These are phyloP conservation scores for Pseudonectria buxi DNA, from an alignment of 2,329 filamentous ascomycete genomes.

Conservation along the genomic window DNA sequence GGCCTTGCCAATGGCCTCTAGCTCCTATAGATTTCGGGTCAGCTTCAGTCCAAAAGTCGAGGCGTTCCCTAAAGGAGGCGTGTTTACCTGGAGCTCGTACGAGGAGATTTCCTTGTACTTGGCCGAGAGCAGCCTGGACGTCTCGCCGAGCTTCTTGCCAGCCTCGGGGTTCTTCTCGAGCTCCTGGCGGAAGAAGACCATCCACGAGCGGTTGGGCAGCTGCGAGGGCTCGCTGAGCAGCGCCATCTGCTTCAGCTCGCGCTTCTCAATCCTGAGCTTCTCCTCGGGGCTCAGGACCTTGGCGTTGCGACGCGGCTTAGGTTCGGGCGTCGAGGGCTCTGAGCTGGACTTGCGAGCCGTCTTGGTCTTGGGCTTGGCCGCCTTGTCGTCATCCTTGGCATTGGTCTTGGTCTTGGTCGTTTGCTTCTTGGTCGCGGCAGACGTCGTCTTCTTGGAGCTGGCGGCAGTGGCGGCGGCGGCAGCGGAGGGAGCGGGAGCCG, in stretches of 20 bases:
- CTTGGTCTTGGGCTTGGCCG: slow-evolving; percentile 19
- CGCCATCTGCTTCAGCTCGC: slow-evolving; percentile 33
- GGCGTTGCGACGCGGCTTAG: slow-evolving; percentile 3
- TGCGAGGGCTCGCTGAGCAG: slow-evolving; percentile 33
- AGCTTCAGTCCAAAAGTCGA: too few species aligned
- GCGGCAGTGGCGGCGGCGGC: slow-evolving; percentile 11
- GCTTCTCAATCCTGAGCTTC: slow-evolving; percentile 27
- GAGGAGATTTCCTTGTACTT: slow-evolving; percentile 34
- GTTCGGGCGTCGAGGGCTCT: slow-evolving; percentile 21
- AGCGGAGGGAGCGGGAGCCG: slow-evolving; percentile 20
- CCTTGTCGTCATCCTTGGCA: slow-evolving; percentile 17
- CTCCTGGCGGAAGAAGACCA: slow-evolving; percentile 31
- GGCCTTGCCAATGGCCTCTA: slow-evolving; percentile 26
- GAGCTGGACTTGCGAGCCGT: slow-evolving; percentile 22
- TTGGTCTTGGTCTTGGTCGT: slow-evolving; percentile 17
- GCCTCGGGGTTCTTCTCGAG: slow-evolving; percentile 5
- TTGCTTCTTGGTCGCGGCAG: slow-evolving; percentile 15
- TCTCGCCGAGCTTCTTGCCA: slow-evolving; percentile 7
- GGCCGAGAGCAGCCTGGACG: slow-evolving; percentile 22
- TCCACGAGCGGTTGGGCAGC: slow-evolving; percentile 30
- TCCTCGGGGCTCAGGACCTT: slow-evolving; percentile 34
- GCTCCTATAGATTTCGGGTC: slow-evolving; percentile 14
- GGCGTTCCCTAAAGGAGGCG: background rate
- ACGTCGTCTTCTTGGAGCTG: slow-evolving; percentile 11
- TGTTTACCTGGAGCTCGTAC: slow-evolving; percentile 40